Conservation (phyloP, 306 rosid genomes). For the Corylus americana region DNA sequence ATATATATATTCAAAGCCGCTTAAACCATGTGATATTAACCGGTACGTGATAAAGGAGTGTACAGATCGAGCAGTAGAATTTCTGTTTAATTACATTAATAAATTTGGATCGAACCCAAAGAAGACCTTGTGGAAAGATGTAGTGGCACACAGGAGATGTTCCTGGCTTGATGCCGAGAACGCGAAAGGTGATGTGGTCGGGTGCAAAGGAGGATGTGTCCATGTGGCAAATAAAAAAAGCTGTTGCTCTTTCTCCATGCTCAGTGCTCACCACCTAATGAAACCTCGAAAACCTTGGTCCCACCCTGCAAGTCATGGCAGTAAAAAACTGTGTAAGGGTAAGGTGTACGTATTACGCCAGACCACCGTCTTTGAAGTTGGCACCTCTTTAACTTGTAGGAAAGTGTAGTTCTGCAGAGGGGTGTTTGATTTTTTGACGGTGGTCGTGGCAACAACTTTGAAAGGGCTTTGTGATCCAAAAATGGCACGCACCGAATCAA, state of each 20-base stretch:
- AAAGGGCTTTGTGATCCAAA: constrained; percentile 44
- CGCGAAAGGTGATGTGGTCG: constrained; percentile 56
- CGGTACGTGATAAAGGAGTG: too few relatives aligned
- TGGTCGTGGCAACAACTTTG: constrained; percentile 48
- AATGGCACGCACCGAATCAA: constrained; percentile 41
- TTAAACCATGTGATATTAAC: too few relatives aligned
- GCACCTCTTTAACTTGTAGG: constrained; percentile 32
- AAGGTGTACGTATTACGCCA: constrained; percentile 72
- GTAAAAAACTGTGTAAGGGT: constrained; percentile 71
- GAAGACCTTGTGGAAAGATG: constrained; percentile 60
- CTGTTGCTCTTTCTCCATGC: constrained; percentile 33
- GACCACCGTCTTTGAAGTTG: constrained; percentile 49
- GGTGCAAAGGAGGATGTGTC: constrained; percentile 73
- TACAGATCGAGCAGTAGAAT: too few relatives aligned
- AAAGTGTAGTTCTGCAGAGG: constrained; percentile 63
- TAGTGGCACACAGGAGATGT: constrained; percentile 74
- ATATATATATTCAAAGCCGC: too few relatives aligned
- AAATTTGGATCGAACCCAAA: constrained; percentile 37
- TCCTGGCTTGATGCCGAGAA: constrained; percentile 50
- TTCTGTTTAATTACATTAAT: too few relatives aligned
- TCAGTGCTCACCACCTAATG: constrained; percentile 52
- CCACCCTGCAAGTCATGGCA: constrained; percentile 57
- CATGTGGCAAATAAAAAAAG: constrained; percentile 73
- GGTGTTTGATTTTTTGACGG: constrained; percentile 34
- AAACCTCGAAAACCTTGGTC: constrained; percentile 48